These are phyloP conservation scores for Pigoraptor vietnamica DNA, from an alignment of 78 protist species.

Conservation along the genomic window DNA sequence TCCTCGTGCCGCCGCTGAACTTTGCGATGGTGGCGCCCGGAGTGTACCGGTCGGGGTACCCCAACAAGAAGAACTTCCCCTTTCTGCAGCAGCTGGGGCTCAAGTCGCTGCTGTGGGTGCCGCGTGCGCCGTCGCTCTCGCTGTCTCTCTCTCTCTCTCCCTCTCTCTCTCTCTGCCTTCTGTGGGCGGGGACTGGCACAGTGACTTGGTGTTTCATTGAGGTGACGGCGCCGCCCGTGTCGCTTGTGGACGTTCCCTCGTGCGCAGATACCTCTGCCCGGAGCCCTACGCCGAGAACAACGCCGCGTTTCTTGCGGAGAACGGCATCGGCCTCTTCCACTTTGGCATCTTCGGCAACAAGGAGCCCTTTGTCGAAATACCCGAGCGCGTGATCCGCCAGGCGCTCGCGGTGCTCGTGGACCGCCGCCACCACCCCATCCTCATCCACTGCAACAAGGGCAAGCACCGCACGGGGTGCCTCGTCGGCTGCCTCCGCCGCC, in stretches of 20 bases:
- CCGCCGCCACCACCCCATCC: conserved; percentile 73
- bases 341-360: conserved; percentile 77
- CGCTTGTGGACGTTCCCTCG: neutral
- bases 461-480: conserved; percentile 91
- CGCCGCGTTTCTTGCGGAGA: conserved; percentile 41
- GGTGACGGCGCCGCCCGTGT: too few relatives aligned
- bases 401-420: conserved; percentile 68
- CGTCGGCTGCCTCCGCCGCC: conserved; percentile 75
- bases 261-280: conserved; percentile 23
- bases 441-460: conserved; percentile 87
- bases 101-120: conserved; percentile 46
- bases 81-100: conserved; percentile 71
- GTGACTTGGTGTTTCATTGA: too few relatives aligned
- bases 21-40: conserved; percentile 77
- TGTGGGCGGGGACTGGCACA: too few relatives aligned
- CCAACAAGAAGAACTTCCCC: conserved; percentile 63
- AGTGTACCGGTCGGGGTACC: conserved; percentile 81
- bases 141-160: too few relatives aligned
- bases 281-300: conserved; percentile 63
- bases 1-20: conserved; percentile 70
- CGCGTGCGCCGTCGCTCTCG: neutral
- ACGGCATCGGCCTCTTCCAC: conserved; percentile 54
- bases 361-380: conserved; percentile 87
- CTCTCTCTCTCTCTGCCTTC: too few relatives aligned
- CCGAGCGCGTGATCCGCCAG: conserved; percentile 59